Evolutionary conservation across 2,329 filamentous ascomycete genomes (phyloP), one percentile per base, ranked within the genome.

Genomic region (Phaeosphaeriaceae sp.): DNA sequence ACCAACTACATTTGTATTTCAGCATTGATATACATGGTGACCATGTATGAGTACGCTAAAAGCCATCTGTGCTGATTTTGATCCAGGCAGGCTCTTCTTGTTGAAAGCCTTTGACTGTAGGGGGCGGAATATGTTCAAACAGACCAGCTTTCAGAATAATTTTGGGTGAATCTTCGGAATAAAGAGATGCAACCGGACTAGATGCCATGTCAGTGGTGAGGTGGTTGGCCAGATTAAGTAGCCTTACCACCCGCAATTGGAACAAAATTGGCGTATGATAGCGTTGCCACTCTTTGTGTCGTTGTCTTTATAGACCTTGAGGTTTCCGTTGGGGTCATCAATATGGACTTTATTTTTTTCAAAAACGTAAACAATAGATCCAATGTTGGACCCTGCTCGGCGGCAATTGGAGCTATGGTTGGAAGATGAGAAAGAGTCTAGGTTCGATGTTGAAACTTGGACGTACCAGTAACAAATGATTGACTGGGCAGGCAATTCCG

Each of bases 381-480:
- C 66, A 7, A 54, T 28, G 6, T 49, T 45, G 4, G 57, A 58
- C 17, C 68, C 63, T 13, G 64, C 50, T 13, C 68, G 65, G 28
- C 62, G 63, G 40, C 67, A 71, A 30, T 71, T 71, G 21, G 54
- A 51, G 44, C 68, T 71, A 30, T n/a, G 3, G 3, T 11, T 12
- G 16, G 9, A 50, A 30, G 52, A 34, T 41, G 7, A 35, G 9
- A 4, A 3, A 11, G 8, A 13, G 12, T 15, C 6, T 8, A n/a
- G n/a, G n/a, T 26, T 8, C 13, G 2, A 11, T 13, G n/a, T 0
- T 18, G 8, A 11, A 12, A 9, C 23, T 16, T 20, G 8, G 18
- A 28, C 40, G 20, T 52, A 70, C 67, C 68, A 71, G 45, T 68
- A 70, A 54, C 68, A 70, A 13, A 71, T 53, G 0, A 42, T 41